Evolutionary conservation across 1,284 basidiomycete species (phyloP), one percentile per base, ranked within the genome.

Genomic region (Pholiota adiposa): DNA sequence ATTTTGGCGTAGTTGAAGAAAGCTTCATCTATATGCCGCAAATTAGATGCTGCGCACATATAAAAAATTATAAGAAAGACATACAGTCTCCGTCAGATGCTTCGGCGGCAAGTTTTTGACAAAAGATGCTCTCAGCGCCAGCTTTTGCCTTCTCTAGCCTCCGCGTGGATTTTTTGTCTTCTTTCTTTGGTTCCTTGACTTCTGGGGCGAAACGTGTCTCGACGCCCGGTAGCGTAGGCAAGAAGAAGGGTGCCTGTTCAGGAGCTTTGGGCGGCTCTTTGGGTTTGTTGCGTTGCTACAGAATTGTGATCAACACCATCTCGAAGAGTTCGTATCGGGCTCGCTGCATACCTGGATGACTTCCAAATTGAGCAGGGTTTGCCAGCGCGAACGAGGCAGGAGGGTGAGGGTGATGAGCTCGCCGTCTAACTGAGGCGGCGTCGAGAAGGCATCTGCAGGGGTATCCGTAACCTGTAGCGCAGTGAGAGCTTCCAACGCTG

Each of bases 221-320:
- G 19, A 94, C 84, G 14, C 94, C 94, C 14, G 93, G 84, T 2
- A 98, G 77, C 1, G 94, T 94, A 7, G 96, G 96, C 16, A 99
- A 78, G 83, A 99, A 99, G 83, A 99, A 99, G 0, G 97, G 97
- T 1, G 96, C 97, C 62, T 93, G 86, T 76, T 98, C 96, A 2
- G 95, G 94, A 38, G 90, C 93, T 76, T 98, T 98, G 3, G 95
- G 95, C 0, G 95, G 85, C 66, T 98, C 96, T 75, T 92, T 96
- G 7, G 97, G 96, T 81, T 97, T 97, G 74, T 99, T 98, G 50
- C 96, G 89, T 83, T 92, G 90, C 89, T 95, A 65, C 9, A 38
- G 9, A 38, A 49, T 6, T 49, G 23, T 38, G 23, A 61, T 63
- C 51, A 34, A 58, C 8, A 59, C 54, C n/a, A 44, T 33, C 43